Evolutionary conservation across 2,329 filamentous ascomycete species (phyloP).

Genomic region (Grosmannia huntii): DNA sequence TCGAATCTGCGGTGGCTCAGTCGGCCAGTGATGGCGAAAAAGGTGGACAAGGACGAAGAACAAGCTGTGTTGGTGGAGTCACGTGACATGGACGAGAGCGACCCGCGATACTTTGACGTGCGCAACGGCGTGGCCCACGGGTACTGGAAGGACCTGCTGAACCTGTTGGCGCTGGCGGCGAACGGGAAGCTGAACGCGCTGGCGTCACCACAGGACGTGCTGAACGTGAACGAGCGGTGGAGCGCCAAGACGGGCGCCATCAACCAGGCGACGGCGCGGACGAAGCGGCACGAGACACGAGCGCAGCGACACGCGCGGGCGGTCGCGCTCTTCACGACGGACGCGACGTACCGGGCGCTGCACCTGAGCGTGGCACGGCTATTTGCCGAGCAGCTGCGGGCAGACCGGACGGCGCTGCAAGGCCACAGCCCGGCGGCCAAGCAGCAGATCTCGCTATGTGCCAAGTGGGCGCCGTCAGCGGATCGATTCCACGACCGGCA

Average conservation of each 20-base stretch:
- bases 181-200: conserved; percentile 31
- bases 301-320: conserved; percentile 27
- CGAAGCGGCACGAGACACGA: conserved; percentile 19
- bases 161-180: conserved; percentile 38
- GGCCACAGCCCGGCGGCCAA: conserved; percentile 24
- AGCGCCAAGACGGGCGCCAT: too few relatives aligned
- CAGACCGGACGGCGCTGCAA: conserved; percentile 30
- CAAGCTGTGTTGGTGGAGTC: conserved; percentile 16
- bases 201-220: conserved; percentile 24
- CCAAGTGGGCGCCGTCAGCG: conserved; percentile 47
- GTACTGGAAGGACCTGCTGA: conserved; percentile 50
- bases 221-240: conserved; percentile 26
- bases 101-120: conserved; percentile 26
- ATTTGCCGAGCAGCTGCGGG: conserved; percentile 40
- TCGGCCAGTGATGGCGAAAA: conserved; percentile 43
- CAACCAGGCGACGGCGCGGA: conserved; percentile 13
- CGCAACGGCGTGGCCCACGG: conserved; percentile 39
- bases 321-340: conserved; percentile 23
- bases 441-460: conserved; percentile 38
- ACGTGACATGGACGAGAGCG: conserved; percentile 22
- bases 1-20: conserved; percentile 42
- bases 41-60: conserved; percentile 27
- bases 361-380: conserved; percentile 40
- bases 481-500: conserved; percentile 44
- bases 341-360: conserved; percentile 35